These are phyloP conservation scores for Zelonia costaricensis DNA, from an alignment of 208 protist genomes.

Conservation along the genomic window DNA sequence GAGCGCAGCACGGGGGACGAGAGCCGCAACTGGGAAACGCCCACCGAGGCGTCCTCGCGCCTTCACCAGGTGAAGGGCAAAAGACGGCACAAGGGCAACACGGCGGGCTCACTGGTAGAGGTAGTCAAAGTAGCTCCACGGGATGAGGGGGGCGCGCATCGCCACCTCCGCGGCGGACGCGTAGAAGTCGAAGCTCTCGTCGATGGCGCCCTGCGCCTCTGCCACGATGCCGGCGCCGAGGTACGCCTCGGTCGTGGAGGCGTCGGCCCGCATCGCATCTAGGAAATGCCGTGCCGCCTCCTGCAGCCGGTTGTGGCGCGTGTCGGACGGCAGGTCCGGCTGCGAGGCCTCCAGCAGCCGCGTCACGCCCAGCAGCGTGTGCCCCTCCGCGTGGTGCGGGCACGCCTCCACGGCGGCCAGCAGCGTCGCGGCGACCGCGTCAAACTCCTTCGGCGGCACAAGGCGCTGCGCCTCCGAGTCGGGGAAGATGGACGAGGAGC, in stretches of 20 bases:
- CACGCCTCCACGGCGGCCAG: slow-evolving; percentile 42
- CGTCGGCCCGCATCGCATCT: slow-evolving; percentile 40
- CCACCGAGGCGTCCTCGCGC: too few relatives aligned
- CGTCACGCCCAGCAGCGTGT: slow-evolving; percentile 52
- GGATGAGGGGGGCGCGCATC: slow-evolving; percentile 50
- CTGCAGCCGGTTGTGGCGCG: slow-evolving; percentile 41
- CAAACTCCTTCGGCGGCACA: slow-evolving; percentile 24
- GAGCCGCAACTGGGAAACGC: too few relatives aligned
- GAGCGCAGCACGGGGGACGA: too few relatives aligned
- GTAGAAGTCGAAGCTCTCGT: slow-evolving; percentile 61
- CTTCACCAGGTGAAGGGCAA: too few relatives aligned
- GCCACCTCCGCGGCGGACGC: slow-evolving; percentile 61
- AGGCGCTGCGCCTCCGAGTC: slow-evolving; percentile 1
- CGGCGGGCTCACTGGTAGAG: slow-evolving; percentile 41
- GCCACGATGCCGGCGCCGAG: slow-evolving; percentile 59
- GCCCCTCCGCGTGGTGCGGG: slow-evolving; percentile 51
- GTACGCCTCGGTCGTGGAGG: slow-evolving; percentile 41
- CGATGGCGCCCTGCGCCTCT: slow-evolving; percentile 57
- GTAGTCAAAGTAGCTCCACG: slow-evolving; percentile 63
- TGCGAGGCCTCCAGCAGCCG: slow-evolving; percentile 52
- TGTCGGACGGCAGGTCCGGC: slow-evolving; percentile 27
- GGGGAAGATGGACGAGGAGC: slow-evolving; percentile 1
- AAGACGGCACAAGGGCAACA: neutral
- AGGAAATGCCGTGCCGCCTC: slow-evolving; percentile 60
- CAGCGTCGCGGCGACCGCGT: slow-evolving; percentile 37